Evolutionary conservation across 2,329 filamentous ascomycete genomes (phyloP).

Genomic region (Colletotrichum salicis): DNA sequence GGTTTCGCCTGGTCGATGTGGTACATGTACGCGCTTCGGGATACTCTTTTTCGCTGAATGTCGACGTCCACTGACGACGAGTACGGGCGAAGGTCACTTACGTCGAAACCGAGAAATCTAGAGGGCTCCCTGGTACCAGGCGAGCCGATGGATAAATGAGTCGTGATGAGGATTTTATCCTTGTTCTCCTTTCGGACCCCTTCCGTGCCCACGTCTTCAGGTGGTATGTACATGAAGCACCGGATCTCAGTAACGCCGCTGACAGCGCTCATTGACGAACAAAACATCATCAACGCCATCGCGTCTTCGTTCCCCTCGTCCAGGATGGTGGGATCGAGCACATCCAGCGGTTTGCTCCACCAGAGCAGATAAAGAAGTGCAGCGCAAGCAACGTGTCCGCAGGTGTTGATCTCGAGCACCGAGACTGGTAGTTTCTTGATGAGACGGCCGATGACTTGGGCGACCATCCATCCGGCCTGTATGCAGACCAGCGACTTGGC

Average conservation of each 20-base stretch:
- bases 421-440: constrained; percentile 46
- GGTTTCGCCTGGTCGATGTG: constrained; percentile 30
- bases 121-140: constrained; percentile 25
- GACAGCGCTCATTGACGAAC: constrained; percentile 22
- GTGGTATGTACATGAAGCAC: constrained; percentile 25
- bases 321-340: constrained; percentile 23
- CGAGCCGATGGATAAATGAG: constrained; percentile 26
- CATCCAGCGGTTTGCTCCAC: constrained; percentile 45
- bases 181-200: background rate
- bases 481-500: constrained; percentile 47
- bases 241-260: constrained; percentile 28
- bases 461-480: constrained; percentile 51
- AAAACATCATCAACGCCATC: constrained; percentile 15
- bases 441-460: constrained; percentile 46
- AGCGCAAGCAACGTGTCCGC: constrained; percentile 47
- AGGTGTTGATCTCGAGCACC: constrained; percentile 48
- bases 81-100: constrained; percentile 15
- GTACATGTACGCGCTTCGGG: constrained; percentile 15
- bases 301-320: background rate
- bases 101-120: constrained; percentile 27
- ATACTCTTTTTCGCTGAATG: background rate
- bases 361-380: constrained; percentile 46
- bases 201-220: background rate
- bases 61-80: background rate
- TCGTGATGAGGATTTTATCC: constrained; percentile 15